phyloP scores from a whole-genome alignment of 139 green algal species.

The Chlamydomonas sphaeroides region DNA sequence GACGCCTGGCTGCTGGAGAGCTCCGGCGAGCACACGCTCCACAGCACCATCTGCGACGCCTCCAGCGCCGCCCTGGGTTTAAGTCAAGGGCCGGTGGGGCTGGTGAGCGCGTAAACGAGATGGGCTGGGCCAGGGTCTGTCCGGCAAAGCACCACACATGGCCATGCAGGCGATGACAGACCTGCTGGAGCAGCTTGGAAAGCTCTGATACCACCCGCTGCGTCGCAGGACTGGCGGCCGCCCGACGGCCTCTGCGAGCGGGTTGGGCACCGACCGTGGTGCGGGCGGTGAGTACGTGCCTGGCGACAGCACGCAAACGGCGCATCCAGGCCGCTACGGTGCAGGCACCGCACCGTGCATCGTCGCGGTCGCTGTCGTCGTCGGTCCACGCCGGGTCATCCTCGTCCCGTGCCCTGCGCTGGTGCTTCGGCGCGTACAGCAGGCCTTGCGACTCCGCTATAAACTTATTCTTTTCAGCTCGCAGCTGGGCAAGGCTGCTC shows the following conservation, averaged over 20 bases:
- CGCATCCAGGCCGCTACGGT: too few relatives aligned
- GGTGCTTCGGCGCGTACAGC: background rate
- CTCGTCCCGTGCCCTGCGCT: background rate
- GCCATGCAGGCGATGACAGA: too few relatives aligned
- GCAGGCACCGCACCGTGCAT: too few relatives aligned
- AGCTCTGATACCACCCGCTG: conserved; percentile 17
- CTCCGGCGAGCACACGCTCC: background rate
- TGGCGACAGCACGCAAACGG: too few relatives aligned
- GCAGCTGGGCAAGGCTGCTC: background rate
- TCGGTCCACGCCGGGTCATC: conserved; percentile 21
- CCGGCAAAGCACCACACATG: too few relatives aligned
- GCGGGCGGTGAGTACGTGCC: too few relatives aligned
- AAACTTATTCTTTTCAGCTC: conserved; percentile 22
- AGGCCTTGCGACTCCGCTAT: conserved; percentile 20
- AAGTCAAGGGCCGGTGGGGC: too few relatives aligned
- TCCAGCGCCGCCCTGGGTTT: background rate
- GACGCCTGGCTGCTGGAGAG: background rate
- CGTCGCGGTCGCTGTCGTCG: conserved; percentile 13
- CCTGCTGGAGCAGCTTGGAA: background rate
- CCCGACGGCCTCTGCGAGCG: too few relatives aligned
- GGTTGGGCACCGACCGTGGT: too few relatives aligned
- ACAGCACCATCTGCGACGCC: background rate
- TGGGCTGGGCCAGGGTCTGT: too few relatives aligned
- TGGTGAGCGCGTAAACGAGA: too few relatives aligned
- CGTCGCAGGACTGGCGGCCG: too few relatives aligned